A percentile compares a stretch with the other conserved stretches of the same genome.
phyloP scores from a whole-genome alignment of 352 stramenopile species.

The Pythium monospermum region DNA sequence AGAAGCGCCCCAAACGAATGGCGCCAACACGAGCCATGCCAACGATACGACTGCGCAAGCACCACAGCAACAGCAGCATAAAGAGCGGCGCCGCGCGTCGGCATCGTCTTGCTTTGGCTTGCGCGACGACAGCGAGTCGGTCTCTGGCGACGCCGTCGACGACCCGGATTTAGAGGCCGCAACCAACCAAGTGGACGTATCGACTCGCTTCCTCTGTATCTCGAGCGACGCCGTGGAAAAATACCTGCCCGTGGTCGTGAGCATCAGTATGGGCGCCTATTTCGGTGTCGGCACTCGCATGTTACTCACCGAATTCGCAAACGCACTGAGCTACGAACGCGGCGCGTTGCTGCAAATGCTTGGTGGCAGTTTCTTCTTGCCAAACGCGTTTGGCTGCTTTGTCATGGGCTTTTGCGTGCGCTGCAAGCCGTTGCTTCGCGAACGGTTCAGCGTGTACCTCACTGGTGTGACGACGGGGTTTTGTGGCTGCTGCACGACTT shows the following conservation, averaged over 20 bases:
- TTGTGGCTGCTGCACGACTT: conserved; percentile 33
- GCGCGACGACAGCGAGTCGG: conserved; percentile 7
- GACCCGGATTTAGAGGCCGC: conserved; percentile 14
- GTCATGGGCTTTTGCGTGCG: conserved; percentile 24
- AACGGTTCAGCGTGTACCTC: conserved; percentile 17
- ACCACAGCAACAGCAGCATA: not conserved
- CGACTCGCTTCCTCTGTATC: conserved; percentile 13
- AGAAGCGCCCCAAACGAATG: too few species aligned
- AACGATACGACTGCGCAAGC: too few species aligned
- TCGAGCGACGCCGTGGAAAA: conserved; percentile 11
- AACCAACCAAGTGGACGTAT: conserved; percentile 10
- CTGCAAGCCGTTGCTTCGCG: conserved; percentile 19
- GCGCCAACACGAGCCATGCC: too few species aligned
- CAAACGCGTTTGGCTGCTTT: conserved; percentile 27
- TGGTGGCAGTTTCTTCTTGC: conserved; percentile 22
- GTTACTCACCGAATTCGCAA: conserved; percentile 17
- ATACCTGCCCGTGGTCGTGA: conserved; percentile 16
- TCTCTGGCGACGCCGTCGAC: conserved; percentile 14
- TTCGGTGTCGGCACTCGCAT: conserved; percentile 19
- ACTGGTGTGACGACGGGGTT: conserved; percentile 30
- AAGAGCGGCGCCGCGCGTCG: conserved; percentile 3
- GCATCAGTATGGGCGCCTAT: conserved; percentile 19
- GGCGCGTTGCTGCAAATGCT: conserved; percentile 11
- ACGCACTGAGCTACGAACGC: conserved; percentile 1
- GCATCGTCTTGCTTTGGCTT: conserved; percentile 6